A percentile compares a stretch with the other conserved stretches of the same genome.
These are phyloP conservation scores for Amylostereum areolatum DNA, from an alignment of 1,284 basidiomycete genomes.

Conservation along the genomic window DNA sequence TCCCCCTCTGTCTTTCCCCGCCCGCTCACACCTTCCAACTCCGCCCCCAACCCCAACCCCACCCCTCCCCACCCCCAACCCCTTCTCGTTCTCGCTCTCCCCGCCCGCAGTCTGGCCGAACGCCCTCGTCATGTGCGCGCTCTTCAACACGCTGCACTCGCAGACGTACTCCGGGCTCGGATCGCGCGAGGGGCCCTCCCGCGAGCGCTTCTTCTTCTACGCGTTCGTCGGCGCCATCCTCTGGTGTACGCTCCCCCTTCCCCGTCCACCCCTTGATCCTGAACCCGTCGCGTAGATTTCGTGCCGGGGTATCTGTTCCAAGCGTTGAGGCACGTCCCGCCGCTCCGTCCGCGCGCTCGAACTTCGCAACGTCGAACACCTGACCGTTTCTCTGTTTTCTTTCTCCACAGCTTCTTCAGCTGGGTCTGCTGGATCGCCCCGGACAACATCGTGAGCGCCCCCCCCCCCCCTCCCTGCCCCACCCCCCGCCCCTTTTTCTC, in stretches of 20 bases:
- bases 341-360: not conserved
- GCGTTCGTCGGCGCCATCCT: slow-evolving; percentile 33
- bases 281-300: slow-evolving; percentile 27
- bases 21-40: not conserved
- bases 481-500: too few relatives aligned
- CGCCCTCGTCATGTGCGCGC: slow-evolving; percentile 48
- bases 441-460: slow-evolving; percentile 18
- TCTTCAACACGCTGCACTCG: slow-evolving; percentile 57
- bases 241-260: slow-evolving; percentile 26
- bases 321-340: slow-evolving; percentile 3
- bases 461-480: not conserved
- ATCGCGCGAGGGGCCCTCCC: slow-evolving; percentile 34
- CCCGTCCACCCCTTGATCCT: too few relatives aligned
- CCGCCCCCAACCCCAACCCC: too few relatives aligned
- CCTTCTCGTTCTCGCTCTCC: too few relatives aligned
- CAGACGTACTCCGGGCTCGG: slow-evolving; percentile 43
- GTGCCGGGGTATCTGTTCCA: slow-evolving; percentile 46
- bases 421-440: slow-evolving; percentile 59
- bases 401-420: slow-evolving; percentile 33
- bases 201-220: slow-evolving; percentile 47
- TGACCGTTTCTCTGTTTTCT: not conserved
- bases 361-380: not conserved
- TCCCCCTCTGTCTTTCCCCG: slow-evolving; percentile 4
- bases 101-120: slow-evolving; percentile 77
- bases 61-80: too few relatives aligned